These are phyloP conservation scores for Rhododendron molle DNA, from an alignment of 148 eudicot genomes.

Conservation along the genomic window DNA sequence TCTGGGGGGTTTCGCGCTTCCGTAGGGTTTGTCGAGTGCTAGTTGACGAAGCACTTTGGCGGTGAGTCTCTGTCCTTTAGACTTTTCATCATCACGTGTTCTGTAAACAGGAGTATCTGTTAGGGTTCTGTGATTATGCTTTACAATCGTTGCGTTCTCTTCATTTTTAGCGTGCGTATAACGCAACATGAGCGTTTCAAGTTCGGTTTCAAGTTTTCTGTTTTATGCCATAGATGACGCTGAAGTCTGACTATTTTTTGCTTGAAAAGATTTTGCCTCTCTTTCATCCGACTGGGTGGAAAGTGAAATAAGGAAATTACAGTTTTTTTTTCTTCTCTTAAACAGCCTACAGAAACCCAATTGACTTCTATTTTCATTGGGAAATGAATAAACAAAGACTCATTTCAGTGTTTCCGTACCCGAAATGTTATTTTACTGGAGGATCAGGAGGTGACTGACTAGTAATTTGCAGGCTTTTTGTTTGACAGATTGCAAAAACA, in stretches of 20 bases:
- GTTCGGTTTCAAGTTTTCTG: not conserved
- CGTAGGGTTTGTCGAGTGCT: not conserved
- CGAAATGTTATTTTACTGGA: not conserved
- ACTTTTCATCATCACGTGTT: not conserved
- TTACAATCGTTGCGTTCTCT: not conserved
- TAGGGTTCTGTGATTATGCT: conserved; percentile 9
- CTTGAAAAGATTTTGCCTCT: not conserved
- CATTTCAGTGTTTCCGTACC: not conserved
- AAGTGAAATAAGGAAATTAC: not conserved
- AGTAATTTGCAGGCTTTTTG: not conserved
- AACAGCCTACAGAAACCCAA: not conserved
- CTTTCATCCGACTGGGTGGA: not conserved
- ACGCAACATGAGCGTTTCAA: not conserved
- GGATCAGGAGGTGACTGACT: not conserved
- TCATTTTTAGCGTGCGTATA: not conserved
- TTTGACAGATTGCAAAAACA: not conserved
- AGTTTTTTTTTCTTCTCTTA: not conserved
- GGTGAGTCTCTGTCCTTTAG: conserved; percentile 6
- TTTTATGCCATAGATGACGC: conserved; percentile 1
- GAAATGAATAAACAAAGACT: not conserved
- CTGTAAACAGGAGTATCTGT: not conserved
- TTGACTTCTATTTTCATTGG: not conserved
- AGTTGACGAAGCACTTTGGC: not conserved
- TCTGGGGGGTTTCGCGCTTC: not conserved
- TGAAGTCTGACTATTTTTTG: not conserved